These are phyloP conservation scores for Amanita phalloides DNA, from an alignment of 768 basidiomycete species.

Conservation along the genomic window DNA sequence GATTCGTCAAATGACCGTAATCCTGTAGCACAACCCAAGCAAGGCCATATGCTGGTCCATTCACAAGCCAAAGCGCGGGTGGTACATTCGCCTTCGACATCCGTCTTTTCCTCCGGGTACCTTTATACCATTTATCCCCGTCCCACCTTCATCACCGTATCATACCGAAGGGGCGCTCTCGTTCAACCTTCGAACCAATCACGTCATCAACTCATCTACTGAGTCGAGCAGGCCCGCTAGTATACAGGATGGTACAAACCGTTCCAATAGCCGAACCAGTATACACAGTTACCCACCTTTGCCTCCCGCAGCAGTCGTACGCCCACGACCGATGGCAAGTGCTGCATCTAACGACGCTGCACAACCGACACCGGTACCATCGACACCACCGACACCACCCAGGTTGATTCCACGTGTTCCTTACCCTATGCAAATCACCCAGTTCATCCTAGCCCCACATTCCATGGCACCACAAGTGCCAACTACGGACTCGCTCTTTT, in stretches of 20 bases:
- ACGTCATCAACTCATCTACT: not conserved
- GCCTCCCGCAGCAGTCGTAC: constrained; percentile 24
- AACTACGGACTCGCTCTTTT: constrained; percentile 30
- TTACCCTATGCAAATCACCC: constrained; percentile 18
- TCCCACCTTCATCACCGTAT: constrained; percentile 33
- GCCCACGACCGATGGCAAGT: constrained; percentile 22
- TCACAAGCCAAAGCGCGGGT: constrained; percentile 71
- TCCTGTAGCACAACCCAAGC: constrained; percentile 51
- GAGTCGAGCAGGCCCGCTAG: constrained; percentile 9
- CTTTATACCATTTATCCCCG: constrained; percentile 44
- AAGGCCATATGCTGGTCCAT: constrained; percentile 63
- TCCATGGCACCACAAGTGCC: constrained; percentile 25
- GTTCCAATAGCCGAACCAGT: constrained; percentile 27
- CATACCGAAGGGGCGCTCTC: constrained; percentile 41
- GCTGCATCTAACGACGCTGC: constrained; percentile 1
- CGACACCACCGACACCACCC: not conserved
- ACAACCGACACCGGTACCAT: not conserved
- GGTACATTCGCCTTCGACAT: constrained; percentile 73
- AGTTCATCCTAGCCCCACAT: constrained; percentile 42
- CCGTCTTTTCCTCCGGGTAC: constrained; percentile 58
- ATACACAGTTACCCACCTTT: constrained; percentile 53
- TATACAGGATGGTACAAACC: constrained; percentile 14
- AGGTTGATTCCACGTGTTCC: constrained; percentile 6
- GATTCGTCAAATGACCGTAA: not conserved
- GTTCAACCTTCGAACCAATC: constrained; percentile 37